Base-by-base conservation (phyloP, 768 basidiomycete species). In the Trametes coccinea region DNA sequence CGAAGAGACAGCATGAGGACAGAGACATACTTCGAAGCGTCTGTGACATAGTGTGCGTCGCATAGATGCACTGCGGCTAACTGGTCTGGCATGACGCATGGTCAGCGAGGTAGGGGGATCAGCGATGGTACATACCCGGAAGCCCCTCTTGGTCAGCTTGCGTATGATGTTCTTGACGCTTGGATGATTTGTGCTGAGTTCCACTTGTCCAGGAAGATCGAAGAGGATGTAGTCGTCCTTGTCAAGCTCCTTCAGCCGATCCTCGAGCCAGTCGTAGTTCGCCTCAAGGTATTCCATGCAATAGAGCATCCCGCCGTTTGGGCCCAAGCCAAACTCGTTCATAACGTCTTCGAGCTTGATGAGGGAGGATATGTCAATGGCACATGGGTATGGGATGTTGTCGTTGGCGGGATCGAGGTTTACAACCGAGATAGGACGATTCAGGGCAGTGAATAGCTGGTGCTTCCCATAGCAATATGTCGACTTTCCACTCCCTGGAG, bases 371-470 rank as follows among this genome's bases (percentile, higher is more conserved):
- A 98, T 90, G 71, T 91, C 86, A 71, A 99, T 79, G 0, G 90
- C 86, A 71, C 93, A 96, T 31, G 94, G 94, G 75, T 98, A 99
- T 27, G 93, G 88, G 31, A 95, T 88, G 60, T 82, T 78, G 59
- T 92, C 88, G 70, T 96, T 95, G 22, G 97, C 97, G 0, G 97
- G 96, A 72, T 99, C 97, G 57, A 99, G 84, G 77, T 98, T 99
- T 61, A 98, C 88, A 64, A 98, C 81, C 39, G 92, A 84, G 46
- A 98, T 88, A 2, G 94, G 93, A 0, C 96, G 85, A 30, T 84
- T 77, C 43, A 98, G 84, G 2, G 94, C 96, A 11, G 85, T 87
- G 70, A 96, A 89, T 16, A 98, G 88, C 59, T 94, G 92, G 66
- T 92, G 78, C 78, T 93, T 94, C 44, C 92, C 92, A 62, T 88